These are phyloP conservation scores for Biscogniauxia marginata DNA, from an alignment of 2,329 filamentous ascomycete genomes.

Conservation along the genomic window DNA sequence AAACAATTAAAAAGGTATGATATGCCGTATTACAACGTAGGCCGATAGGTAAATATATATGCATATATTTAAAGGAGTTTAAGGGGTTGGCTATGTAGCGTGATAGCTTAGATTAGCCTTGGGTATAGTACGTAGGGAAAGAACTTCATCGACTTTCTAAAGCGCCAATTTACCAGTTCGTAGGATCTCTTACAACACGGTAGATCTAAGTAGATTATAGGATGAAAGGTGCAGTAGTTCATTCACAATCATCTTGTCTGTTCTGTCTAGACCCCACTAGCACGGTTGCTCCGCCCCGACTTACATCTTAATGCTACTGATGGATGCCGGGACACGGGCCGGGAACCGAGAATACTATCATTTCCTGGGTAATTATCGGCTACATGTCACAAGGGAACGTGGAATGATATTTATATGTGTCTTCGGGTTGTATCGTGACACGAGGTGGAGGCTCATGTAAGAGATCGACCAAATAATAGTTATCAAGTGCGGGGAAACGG, in stretches of 20 bases:
- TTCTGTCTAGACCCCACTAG: background rate
- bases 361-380: background rate
- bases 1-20: no score
- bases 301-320: background rate
- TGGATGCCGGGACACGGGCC: background rate
- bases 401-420: background rate
- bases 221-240: background rate
- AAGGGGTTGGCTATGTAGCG: no score
- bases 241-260: background rate
- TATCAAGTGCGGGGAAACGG: background rate
- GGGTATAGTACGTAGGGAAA: no score
- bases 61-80: no score
- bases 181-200: no score
- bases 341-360: background rate
- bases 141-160: no score
- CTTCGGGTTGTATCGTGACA: background rate
- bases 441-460: background rate
- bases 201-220: background rate
- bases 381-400: background rate
- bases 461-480: background rate
- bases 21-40: no score
- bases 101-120: no score
- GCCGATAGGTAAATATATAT: no score
- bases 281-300: background rate
- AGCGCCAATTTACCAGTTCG: no score